A percentile compares a stretch with the other conserved stretches of the same genome.
phyloP scores from a whole-genome alignment of 2,329 filamentous ascomycete species.

The Nemania abortiva region DNA sequence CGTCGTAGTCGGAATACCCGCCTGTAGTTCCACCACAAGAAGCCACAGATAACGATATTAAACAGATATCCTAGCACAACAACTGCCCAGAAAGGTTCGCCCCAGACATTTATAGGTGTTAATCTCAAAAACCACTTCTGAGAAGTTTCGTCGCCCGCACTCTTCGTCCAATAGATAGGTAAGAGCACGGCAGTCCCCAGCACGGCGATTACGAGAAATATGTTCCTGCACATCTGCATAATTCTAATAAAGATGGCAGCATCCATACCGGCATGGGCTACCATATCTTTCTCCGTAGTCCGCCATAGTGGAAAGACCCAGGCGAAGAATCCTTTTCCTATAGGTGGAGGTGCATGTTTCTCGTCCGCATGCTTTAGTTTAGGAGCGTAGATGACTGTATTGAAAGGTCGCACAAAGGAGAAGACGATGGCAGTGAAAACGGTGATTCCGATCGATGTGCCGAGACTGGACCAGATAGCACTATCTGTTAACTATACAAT shows the following conservation, averaged over 20 bases:
- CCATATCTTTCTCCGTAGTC: constrained; percentile 80
- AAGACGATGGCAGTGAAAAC: constrained; percentile 81
- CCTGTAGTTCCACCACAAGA: constrained; percentile 91
- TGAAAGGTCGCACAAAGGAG: constrained; percentile 90
- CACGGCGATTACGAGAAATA: constrained; percentile 80
- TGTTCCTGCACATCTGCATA: constrained; percentile 89
- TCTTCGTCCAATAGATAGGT: constrained; percentile 77
- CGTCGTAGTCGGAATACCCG: constrained; percentile 78
- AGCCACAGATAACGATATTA: constrained; percentile 80
- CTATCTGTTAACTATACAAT: constrained; percentile 59
- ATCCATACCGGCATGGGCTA: constrained; percentile 89
- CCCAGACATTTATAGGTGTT: constrained; percentile 68
- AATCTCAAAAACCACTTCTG: constrained; percentile 68
- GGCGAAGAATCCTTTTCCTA: constrained; percentile 87
- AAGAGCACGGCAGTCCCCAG: constrained; percentile 83
- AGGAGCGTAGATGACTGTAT: constrained; percentile 92
- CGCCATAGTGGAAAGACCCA: constrained; percentile 85
- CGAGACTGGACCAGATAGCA: constrained; percentile 83
- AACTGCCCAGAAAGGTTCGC: constrained; percentile 67
- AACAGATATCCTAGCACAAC: constrained; percentile 73
- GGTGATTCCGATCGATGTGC: constrained; percentile 82
- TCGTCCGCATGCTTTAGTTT: constrained; percentile 93
- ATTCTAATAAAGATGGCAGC: constrained; percentile 92
- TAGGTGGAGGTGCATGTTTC: constrained; percentile 85
- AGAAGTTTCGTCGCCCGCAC: constrained; percentile 50